Base-by-base conservation (phyloP, 2,329 filamentous ascomycete genomes). In the Colletotrichum brevisporum region DNA sequence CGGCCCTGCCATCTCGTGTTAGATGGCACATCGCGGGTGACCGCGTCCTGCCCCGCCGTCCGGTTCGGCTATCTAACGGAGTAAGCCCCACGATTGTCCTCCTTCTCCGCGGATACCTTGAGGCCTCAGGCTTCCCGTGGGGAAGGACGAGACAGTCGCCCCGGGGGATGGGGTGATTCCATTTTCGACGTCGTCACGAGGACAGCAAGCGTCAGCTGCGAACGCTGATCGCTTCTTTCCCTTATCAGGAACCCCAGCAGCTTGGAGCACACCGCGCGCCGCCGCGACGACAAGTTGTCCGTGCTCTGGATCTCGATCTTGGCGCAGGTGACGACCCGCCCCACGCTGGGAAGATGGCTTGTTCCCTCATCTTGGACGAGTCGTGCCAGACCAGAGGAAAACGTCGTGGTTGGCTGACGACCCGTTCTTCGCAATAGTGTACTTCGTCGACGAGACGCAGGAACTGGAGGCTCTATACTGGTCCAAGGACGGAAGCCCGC, bases 381-480 rank as follows among this genome's bases (percentile, higher is more conserved):
- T 45, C 36, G 36, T 8, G 10, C 6, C 47, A 10, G 26, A 6
- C 1, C 0, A n/a, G 12, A 0, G 13, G 54, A 47, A 36, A 36
- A 8, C 31, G 10, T 36, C 31, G 6, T 36, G 31, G 31, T 36
- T 36, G 31, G 45, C 57, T 68, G 53, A 62, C 65, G 4, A 47
- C 18, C 31, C 24, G 57, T 39, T 27, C 16, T 31, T n/a, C 21
- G 21, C 21, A 16, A 13, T 15, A 63, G 64, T 67, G 21, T 52
- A 57, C 24, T 68, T 64, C n/a, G 53, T 68, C 47, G 59, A 64
- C 48, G 60, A 68, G 48, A 68, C 65, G 21, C 65, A 68, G 59
- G 65, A 58, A 58, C 65, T 68, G 4, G 53, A 68, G 39, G 65
- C 60, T 12, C 53, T 68, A 18, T 68, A 64, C 45, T 68, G 65